These are phyloP conservation scores for Agroathelia rolfsii DNA, from an alignment of 1,284 basidiomycete genomes.

Conservation along the genomic window DNA sequence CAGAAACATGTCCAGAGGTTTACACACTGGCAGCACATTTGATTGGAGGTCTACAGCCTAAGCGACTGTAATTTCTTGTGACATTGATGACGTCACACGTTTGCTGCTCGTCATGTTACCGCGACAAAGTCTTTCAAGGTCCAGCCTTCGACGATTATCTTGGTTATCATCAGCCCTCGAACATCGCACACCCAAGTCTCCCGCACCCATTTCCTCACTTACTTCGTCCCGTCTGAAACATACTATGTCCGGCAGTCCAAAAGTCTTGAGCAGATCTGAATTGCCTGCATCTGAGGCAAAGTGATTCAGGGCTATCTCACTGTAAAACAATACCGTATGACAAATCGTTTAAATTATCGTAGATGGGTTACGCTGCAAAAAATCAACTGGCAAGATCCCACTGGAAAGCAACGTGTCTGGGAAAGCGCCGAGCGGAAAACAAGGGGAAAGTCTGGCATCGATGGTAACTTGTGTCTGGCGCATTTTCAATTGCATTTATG, in stretches of 20 bases:
- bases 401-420: slow-evolving; percentile 74
- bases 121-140: too few relatives aligned
- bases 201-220: not conserved
- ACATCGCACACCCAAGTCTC: too few relatives aligned
- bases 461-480: slow-evolving; percentile 40
- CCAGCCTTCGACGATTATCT: too few relatives aligned
- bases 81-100: too few relatives aligned
- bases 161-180: too few relatives aligned
- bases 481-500: slow-evolving; percentile 3
- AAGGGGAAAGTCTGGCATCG: slow-evolving; percentile 62
- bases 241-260: slow-evolving; percentile 22
- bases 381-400: slow-evolving; percentile 65
- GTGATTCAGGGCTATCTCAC: slow-evolving; percentile 27
- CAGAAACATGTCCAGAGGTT: too few relatives aligned
- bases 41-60: too few relatives aligned
- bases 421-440: slow-evolving; percentile 80
- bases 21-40: too few relatives aligned
- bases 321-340: slow-evolving; percentile 1
- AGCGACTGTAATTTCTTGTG: too few relatives aligned
- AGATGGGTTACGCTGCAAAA: slow-evolving; percentile 72
- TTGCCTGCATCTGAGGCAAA: slow-evolving; percentile 52
- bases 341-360: slow-evolving; percentile 7
- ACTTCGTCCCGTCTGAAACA: not conserved
- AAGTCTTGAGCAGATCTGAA: slow-evolving; percentile 28
- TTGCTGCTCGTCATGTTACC: too few relatives aligned